Evolutionary conservation across 2,329 filamentous ascomycete species (phyloP), one percentile per base, ranked within the genome.

Genomic region (Nemania abortiva): DNA sequence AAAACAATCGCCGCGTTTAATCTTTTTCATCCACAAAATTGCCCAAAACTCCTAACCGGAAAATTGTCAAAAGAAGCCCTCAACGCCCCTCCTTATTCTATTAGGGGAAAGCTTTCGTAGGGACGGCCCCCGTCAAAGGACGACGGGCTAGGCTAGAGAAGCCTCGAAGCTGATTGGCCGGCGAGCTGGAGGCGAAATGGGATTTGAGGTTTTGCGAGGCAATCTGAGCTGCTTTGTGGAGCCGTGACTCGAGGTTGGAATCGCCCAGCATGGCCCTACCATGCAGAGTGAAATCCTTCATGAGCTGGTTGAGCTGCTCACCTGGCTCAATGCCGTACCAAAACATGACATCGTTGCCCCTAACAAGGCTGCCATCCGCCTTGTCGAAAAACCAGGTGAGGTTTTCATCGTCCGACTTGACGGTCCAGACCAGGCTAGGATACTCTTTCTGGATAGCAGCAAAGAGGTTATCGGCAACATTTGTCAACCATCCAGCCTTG

Each of bases 331-430:
- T 89, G 61, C 95, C 95, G 80, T 97, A 97, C 92, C 95, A 98
- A 86, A 98, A 98, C 77, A 98, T 90, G 47, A 98, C 93, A 77
- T 95, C 93, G 67, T 94, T 94, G 74, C 93, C 90, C 65, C 91
- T 90, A 71, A 92, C 93, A 76, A 98, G 88, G 81, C 93, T 97
- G 65, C 96, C 95, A 75, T 98, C 94, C 10, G 95, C 92, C 86
- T 97, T 97, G 82, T 97, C 95, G 74, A 97, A 97, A 86, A 98
- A 98, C 96, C 95, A 98, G 11, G 94, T 95, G 76, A 98, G 85
- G 80, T 98, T 98, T 87, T 98, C 95, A 76, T 98, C 95, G 74
- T 97, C 92, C 77, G 95, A 92, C 84, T 93, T 95, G 69, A 98
- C 95, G n/a, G 94, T 97, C 95, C 95, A 99, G 72, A 94, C 92